Conservation (phyloP, 1,284 basidiomycete genomes). For the Takashimella tepidaria region DNA sequence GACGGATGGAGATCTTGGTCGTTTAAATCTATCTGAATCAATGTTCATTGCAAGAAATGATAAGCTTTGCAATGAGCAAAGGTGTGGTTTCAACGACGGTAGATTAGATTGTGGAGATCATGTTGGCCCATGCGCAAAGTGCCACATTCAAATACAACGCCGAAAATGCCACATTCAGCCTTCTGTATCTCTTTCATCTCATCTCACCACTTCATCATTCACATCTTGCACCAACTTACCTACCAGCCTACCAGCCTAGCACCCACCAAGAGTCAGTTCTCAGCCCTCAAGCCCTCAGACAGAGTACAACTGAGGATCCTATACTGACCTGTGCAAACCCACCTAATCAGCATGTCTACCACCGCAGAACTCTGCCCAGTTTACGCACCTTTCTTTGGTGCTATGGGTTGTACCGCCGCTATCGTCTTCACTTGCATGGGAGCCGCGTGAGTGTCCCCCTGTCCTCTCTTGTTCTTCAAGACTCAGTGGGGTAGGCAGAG, state of each 20-base stretch:
- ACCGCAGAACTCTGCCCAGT: constrained; percentile 74
- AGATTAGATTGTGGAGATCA: constrained; percentile 3
- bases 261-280: background rate
- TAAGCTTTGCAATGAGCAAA: no score
- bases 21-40: constrained; percentile 57
- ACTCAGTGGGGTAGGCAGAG: no score
- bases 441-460: constrained; percentile 40
- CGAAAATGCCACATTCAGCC: no score
- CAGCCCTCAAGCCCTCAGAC: no score
- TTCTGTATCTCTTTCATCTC: no score
- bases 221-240: background rate
- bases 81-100: no score
- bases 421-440: constrained; percentile 87
- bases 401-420: constrained; percentile 93
- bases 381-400: constrained; percentile 95
- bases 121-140: background rate
- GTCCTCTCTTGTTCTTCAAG: background rate
- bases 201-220: no score
- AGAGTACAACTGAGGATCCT: no score
- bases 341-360: constrained; percentile 59
- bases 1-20: constrained; percentile 60
- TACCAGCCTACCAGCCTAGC: background rate
- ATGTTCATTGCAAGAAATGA: no score
- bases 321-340: no score
- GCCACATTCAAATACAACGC: background rate